Conservation (phyloP, 2,329 filamentous ascomycete species). For the Ophiostoma perfectum region DNA sequence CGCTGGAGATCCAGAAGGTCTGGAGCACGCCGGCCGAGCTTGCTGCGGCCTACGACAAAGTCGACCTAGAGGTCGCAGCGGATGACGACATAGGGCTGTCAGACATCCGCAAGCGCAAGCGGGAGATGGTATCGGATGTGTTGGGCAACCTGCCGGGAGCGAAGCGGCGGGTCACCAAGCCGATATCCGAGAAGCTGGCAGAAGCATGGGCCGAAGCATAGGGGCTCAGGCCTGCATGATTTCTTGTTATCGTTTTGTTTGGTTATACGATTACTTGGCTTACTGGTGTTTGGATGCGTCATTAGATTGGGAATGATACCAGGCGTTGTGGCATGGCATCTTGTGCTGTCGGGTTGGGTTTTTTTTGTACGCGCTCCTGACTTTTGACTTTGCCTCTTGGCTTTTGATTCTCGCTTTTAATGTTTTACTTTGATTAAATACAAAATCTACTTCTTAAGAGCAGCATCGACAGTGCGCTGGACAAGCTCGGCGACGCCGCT, state of each 20-base stretch:
- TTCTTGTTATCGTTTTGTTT: neutral
- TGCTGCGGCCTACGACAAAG: constrained; percentile 60
- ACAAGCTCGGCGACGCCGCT: constrained; percentile 64
- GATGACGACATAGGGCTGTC: constrained; percentile 28
- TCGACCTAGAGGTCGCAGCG: constrained; percentile 39
- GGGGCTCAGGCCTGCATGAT: neutral
- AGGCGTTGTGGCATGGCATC: neutral
- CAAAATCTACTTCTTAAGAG: constrained; percentile 37
- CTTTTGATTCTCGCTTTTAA: neutral
- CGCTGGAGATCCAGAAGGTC: constrained; percentile 70
- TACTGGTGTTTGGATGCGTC: neutral
- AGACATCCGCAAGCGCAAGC: constrained; percentile 50
- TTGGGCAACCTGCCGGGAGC: constrained; percentile 57
- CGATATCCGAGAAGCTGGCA: constrained; percentile 62
- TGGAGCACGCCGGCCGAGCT: constrained; percentile 71
- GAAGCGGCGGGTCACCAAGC: constrained; percentile 60
- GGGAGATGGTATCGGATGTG: constrained; percentile 53
- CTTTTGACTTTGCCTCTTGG: neutral
- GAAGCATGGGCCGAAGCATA: constrained; percentile 61
- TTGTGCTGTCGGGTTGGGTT: neutral
- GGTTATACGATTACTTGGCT: neutral
- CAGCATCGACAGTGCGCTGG: constrained; percentile 67
- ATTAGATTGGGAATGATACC: neutral
- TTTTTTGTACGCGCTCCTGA: neutral
- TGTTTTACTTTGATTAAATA: neutral